Conservation (phyloP, 305 asterid genomes). For the Fraxinus ornus region DNA sequence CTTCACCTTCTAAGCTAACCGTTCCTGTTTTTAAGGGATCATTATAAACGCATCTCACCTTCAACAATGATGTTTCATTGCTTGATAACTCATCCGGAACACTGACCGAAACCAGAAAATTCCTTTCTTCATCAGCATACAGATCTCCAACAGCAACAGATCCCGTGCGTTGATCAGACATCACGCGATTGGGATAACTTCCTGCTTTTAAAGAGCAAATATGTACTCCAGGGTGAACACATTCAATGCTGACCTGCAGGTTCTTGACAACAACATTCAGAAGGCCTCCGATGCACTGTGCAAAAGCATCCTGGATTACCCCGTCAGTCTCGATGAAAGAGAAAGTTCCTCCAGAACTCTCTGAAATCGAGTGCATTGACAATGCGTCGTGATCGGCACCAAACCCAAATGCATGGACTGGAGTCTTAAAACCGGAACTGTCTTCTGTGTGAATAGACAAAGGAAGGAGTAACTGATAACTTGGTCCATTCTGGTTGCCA, state of each 20-base stretch:
- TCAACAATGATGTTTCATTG: conserved; percentile 52
- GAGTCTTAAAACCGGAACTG: conserved; percentile 56
- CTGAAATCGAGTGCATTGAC: conserved; percentile 81
- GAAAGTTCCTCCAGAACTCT: conserved; percentile 86
- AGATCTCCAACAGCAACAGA: conserved; percentile 69
- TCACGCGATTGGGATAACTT: conserved; percentile 51
- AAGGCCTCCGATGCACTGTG: conserved; percentile 95
- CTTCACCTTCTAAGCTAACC: conserved; percentile 46
- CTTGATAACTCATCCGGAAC: conserved; percentile 53
- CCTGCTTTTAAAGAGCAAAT: conserved; percentile 63
- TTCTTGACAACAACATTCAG: conserved; percentile 85
- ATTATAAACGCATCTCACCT: conserved; percentile 55
- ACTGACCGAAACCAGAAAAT: conserved; percentile 63
- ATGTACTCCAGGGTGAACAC: conserved; percentile 45
- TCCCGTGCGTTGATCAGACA: conserved; percentile 49
- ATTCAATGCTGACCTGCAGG: conserved; percentile 46
- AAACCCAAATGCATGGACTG: conserved; percentile 85
- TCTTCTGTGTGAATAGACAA: conserved; percentile 49
- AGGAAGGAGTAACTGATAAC: conserved; percentile 69
- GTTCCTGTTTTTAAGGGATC: conserved; percentile 68
- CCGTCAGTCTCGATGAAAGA: conserved; percentile 90
- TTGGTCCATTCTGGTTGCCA: conserved; percentile 30
- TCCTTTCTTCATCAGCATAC: conserved; percentile 91
- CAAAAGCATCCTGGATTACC: conserved; percentile 89
- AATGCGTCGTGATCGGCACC: conserved; percentile 88